These are phyloP conservation scores for Wickerhamiella kurtzmanii DNA, from an alignment of 805 yeast species.

Conservation along the genomic window DNA sequence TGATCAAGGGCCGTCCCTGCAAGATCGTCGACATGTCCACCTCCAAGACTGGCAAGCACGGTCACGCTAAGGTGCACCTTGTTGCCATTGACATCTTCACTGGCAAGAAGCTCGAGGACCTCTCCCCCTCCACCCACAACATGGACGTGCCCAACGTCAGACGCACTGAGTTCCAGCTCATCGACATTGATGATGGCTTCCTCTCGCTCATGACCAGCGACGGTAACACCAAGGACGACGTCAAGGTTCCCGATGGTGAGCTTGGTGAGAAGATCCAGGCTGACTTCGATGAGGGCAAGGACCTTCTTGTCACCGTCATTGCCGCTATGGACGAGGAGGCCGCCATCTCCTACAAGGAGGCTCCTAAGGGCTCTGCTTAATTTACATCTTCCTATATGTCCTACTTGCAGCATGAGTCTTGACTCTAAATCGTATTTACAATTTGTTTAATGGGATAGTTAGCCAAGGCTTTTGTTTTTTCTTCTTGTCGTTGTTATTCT, in stretches of 20 bases:
- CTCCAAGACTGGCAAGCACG: conserved; percentile 99
- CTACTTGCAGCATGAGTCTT: too few species aligned
- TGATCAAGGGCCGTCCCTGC: conserved; percentile 98
- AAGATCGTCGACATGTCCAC: conserved; percentile 99
- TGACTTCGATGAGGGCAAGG: conserved; percentile 97
- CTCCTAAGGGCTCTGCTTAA: conserved; percentile 42
- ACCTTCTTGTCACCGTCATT: conserved; percentile 89
- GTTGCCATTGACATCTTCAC: conserved; percentile 99
- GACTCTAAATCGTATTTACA: neutral
- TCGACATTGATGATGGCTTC: conserved; percentile 97
- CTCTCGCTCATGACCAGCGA: conserved; percentile 91
- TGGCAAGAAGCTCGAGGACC: conserved; percentile 97
- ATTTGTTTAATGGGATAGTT: neutral
- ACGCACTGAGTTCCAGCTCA: conserved; percentile 90
- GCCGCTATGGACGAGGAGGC: conserved; percentile 99
- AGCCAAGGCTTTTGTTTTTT: too few species aligned
- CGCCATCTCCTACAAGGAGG: conserved; percentile 96
- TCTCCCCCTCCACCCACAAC: conserved; percentile 99
- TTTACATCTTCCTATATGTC: too few species aligned
- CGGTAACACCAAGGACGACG: conserved; percentile 99
- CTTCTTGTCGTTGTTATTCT: too few species aligned
- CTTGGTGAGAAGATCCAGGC: conserved; percentile 84
- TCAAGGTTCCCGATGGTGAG: conserved; percentile 96
- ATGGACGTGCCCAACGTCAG: conserved; percentile 98
- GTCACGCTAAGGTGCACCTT: conserved; percentile 99